Percentiles rank a stretch among this genome's conserved stretches.
Evolutionary conservation across 169 alveolate species (phyloP).

Genomic region (Plasmodium chabaudi): DNA sequence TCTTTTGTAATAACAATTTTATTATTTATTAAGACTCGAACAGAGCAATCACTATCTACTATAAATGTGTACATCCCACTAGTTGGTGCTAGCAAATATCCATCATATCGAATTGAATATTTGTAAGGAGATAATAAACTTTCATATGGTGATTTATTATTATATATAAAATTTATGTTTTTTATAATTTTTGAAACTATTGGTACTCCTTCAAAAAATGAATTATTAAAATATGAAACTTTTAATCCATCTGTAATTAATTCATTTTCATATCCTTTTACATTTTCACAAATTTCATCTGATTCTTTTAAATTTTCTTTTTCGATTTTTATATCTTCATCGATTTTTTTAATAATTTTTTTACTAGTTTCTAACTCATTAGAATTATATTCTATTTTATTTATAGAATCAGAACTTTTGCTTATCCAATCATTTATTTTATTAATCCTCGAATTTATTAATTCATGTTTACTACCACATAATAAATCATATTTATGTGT

Average conservation of each 20-base stretch:
- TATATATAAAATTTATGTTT: constrained; percentile 86
- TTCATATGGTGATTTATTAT: constrained; percentile 87
- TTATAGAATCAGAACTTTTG: constrained; percentile 81
- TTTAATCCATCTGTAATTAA: constrained; percentile 86
- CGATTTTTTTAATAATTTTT: constrained; percentile 80
- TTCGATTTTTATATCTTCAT: constrained; percentile 81
- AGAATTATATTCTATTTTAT: constrained; percentile 80
- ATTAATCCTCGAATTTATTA: constrained; percentile 21
- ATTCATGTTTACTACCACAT: constrained; percentile 51
- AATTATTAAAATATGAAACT: constrained; percentile 82
- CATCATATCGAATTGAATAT: constrained; percentile 88
- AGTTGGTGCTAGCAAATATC: constrained; percentile 84
- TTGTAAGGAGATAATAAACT: constrained; percentile 86
- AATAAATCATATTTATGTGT: constrained; percentile 26
- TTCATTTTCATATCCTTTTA: constrained; percentile 83
- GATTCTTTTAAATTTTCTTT: constrained; percentile 64
- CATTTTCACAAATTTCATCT: constrained; percentile 82
- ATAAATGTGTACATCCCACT: constrained; percentile 81
- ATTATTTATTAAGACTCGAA: constrained; percentile 66
- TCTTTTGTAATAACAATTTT: constrained; percentile 20
- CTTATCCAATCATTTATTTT: constrained; percentile 78
- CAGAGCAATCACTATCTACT: constrained; percentile 50
- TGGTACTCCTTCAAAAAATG: constrained; percentile 85
- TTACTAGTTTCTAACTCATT: constrained; percentile 67
- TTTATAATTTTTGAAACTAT: constrained; percentile 84